Base-by-base conservation (phyloP, 352 stramenopile species). In the Blastocystis hominis region DNA sequence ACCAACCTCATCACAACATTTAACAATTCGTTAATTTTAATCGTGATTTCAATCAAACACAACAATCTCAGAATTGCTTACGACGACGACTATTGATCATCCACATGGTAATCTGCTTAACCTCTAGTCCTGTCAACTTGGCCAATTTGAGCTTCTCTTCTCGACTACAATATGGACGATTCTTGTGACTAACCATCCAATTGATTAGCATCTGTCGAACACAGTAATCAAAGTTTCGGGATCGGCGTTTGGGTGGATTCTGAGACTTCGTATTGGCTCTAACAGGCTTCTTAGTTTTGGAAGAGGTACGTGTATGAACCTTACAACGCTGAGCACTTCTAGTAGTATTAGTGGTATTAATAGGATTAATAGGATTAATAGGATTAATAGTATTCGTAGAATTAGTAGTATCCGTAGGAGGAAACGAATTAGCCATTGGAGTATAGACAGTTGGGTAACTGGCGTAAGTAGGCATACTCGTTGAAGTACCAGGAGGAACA, bases 61-160 rank as follows among this genome's bases (percentile, higher is more conserved):
- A 30, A 30, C 24, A 30, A 30, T 30, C 24, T 30, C 24, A 30
- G 24, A 30, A 30, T 30, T 30, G 50, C 13, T 59, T 59, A 59
- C 63, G 63, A 75, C 63, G 24, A 53, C 63, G 38, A 47, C 42
- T 53, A 75, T 75, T 75, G 42, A 40, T 53, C 4, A 75, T 42
- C 63, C 63, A 75, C 24, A 75, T 75, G 4, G 63, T 75, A 75
- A 75, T 75, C 63, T 75, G 63, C 3, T 46, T 44, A 53, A 75
- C 63, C 1, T 17, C 38, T 44, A 75, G 42, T 34, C 63, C 63
- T 7, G 63, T 75, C 15, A 42, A 3, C 30, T 1, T 50, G 3
- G 63, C 38, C 0, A 75, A 34, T 30, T 53, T 7, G 0, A 6
- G 0, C 24, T 75, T 75, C 9, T 75, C 63, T 15, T 17, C 10